Base-by-base conservation (phyloP, 805 yeast species). In the Yarrowia sp. region DNA sequence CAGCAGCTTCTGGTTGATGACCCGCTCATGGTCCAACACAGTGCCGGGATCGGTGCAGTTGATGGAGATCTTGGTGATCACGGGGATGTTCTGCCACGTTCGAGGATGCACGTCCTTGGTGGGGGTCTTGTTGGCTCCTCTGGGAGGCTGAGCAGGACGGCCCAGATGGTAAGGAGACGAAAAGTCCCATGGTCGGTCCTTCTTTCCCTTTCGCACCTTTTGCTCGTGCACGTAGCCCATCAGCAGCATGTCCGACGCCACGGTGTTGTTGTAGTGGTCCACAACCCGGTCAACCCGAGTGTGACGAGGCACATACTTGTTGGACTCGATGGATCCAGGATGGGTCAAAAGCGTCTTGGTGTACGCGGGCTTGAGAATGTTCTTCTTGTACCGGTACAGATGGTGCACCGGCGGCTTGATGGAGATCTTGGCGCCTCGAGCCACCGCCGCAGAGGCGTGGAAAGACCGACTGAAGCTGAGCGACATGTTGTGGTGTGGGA, bases 351-450 rank as follows among this genome's bases (percentile, higher is more conserved):
- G 50, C 2, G 60, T 39, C 60, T 40, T 30, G 50, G 67, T 52
- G 50, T 10, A 50, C 5, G 58, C 49, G 0, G 67, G 67, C 50
- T 64, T 64, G 20, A 64, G 61, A 4, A 50, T 12, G 44, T 86
- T 79, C 77, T 95, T 95, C 73, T 85, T 84, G 74, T 91, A 86
- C 71, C 85, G 86, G 52, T 94, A 90, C 69, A 86, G 83, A 78
- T 95, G 99, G 77, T 95, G 99, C 15, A 94, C 96, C 1, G 99
- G 98, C 63, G 89, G 85, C 43, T 91, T 93, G 64, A 91, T 84
- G 46, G 96, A 89, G 76, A 84, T 85, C 38, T 86, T 89, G 61
- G 84, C 72, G 84, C 76, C 79, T 84, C 68, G 78, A 79, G 70
- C 38, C 17, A 63, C 67, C 12, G 66, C 20, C 14, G 56, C 66